A percentile compares a stretch with the other conserved stretches of the same genome.
phyloP scores from a whole-genome alignment of 1,139 yeast species.

The Yamadazyma friedrichii region DNA sequence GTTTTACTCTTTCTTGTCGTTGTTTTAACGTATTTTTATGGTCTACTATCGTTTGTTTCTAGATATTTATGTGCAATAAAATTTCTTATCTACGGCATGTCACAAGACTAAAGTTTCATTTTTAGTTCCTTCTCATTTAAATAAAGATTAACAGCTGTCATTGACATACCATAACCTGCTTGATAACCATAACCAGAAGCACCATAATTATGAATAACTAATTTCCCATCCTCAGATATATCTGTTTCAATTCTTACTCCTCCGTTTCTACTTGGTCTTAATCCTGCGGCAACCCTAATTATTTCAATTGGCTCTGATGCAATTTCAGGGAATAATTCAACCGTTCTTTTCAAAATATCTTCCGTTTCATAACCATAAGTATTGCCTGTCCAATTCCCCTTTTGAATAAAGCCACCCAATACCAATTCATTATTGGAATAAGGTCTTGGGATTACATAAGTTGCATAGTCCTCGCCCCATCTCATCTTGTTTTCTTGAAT shows the following conservation, averaged over 20 bases:
- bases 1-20: too few relatives aligned
- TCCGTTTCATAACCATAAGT: conserved; percentile 53
- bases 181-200: conserved; percentile 42
- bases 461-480: conserved; percentile 56
- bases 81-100: too few relatives aligned
- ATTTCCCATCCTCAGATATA: conserved; percentile 21
- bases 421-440: conserved; percentile 46
- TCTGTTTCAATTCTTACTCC: conserved; percentile 65
- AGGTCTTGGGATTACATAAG: conserved; percentile 45
- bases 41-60: too few relatives aligned
- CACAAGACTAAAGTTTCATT: neutral
- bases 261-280: conserved; percentile 68
- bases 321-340: conserved; percentile 53
- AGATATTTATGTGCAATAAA: too few relatives aligned
- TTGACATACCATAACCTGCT: conserved; percentile 6
- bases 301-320: conserved; percentile 34
- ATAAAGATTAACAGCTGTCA: conserved; percentile 2
- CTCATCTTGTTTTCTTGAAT: conserved; percentile 46
- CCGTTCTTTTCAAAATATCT: conserved; percentile 57
- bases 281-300: conserved; percentile 61
- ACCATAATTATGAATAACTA: conserved; percentile 49
- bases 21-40: too few relatives aligned
- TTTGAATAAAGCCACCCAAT: conserved; percentile 66
- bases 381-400: conserved; percentile 55
- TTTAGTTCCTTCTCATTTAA: neutral